Evolutionary conservation across 78 protist species (phyloP).

Genomic region (Cavenderia fasciculata): DNA sequence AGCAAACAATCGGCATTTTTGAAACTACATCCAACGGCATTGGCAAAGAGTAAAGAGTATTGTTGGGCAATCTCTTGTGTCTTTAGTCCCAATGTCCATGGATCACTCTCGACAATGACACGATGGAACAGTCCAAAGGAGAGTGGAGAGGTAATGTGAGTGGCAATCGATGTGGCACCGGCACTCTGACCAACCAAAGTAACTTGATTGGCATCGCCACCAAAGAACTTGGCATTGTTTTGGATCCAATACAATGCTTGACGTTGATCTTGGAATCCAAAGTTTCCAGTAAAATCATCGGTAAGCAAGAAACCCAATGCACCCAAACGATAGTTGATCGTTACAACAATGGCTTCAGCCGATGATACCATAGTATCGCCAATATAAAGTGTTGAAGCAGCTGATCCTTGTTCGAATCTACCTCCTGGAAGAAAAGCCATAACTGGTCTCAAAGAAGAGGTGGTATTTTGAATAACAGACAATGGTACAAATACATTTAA

Average conservation of each 20-base stretch:
- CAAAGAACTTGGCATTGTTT: constrained; percentile 78
- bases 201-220: constrained; percentile 83
- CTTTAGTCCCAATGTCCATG: constrained; percentile 27
- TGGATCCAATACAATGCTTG: constrained; percentile 84
- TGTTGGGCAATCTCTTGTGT: background rate
- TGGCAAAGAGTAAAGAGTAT: background rate
- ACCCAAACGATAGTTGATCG: constrained; percentile 40
- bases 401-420: constrained; percentile 37
- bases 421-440: constrained; percentile 56
- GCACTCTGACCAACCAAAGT: constrained; percentile 41
- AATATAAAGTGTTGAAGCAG: constrained; percentile 5
- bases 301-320: constrained; percentile 37
- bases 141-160: constrained; percentile 59
- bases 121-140: constrained; percentile 68
- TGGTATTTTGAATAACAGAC: background rate
- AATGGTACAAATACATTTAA: constrained; percentile 57
- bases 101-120: constrained; percentile 46
- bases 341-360: constrained; percentile 50
- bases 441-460: constrained; percentile 34
- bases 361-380: constrained; percentile 6
- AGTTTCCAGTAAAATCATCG: constrained; percentile 60
- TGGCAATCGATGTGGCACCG: constrained; percentile 49
- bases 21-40: constrained; percentile 41
- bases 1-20: background rate
- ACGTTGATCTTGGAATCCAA: constrained; percentile 85